Base-by-base conservation (phyloP, 345 rosid genomes). In the Microcos paniculata region DNA sequence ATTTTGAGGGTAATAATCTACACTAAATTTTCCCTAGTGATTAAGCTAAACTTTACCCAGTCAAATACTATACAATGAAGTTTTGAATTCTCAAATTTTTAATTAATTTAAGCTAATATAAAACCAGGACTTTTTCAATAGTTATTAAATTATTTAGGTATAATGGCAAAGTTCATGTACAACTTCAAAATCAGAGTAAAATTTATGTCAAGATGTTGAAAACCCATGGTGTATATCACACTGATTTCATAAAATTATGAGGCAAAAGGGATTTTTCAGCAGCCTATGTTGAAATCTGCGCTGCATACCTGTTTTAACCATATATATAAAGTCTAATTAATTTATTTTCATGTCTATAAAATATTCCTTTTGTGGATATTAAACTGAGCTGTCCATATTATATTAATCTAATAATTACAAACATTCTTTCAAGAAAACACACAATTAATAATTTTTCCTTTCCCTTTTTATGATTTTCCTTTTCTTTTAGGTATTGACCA, bases 401-500 rank as follows among this genome's bases (percentile, higher is more conserved):
- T 10, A 33, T 8, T 43, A 43, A 71, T 58, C n/a, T n/a, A n/a
- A n/a, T n/a, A n/a, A n/a, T 45, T 58, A 43, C 6, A 43, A n/a
- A 43, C 19, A 59, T 59, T 61, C 31, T 46, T 73, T 16, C 24
- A 28, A 18, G 23, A 56, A 23, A 58, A 11, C 33, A 26, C 7
- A 43, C 28, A 35, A 12, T 16, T 45, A 26, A 1, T 15, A 38
- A 38, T 56, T 46, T 4, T 58, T 58, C 24, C 61, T 11, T 52
- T 40, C 53, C 42, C 26, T 23, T 75, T 57, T 72, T 67, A 77
- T 66, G 18, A 8, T 77, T 79, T 79, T 58, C 73, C 42, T 74
- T 51, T 76, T 59, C 82, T 85, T 82, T 85, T 85, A 82, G 87
- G 90, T 88, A 84, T 83, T 87, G 90, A 86, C 90, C 74, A 73